phyloP scores from a whole-genome alignment of 768 basidiomycete species.

The Calvatia gigantea region DNA sequence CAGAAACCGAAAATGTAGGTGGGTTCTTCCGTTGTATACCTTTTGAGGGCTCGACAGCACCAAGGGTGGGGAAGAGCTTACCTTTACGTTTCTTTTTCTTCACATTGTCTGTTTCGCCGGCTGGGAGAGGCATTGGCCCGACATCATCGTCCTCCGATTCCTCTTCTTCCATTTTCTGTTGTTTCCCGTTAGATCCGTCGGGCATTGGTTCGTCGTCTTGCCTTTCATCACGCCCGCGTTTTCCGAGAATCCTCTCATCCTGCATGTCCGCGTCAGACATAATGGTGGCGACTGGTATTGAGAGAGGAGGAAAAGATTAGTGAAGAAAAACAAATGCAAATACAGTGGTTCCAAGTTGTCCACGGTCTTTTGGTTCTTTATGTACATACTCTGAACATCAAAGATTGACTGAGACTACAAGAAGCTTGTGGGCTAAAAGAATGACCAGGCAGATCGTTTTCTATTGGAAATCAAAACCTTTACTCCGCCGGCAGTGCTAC shows the following conservation, averaged over 20 bases:
- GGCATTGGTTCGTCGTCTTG: constrained; percentile 21
- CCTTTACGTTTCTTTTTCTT: constrained; percentile 85
- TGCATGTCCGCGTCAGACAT: constrained; percentile 43
- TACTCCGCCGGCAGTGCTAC: too few species aligned
- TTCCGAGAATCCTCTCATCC: constrained; percentile 58
- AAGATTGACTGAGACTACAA: too few species aligned
- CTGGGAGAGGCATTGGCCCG: constrained; percentile 85
- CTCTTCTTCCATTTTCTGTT: constrained; percentile 35
- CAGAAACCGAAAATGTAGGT: constrained; percentile 15
- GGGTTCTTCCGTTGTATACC: constrained; percentile 24
- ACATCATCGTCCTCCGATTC: constrained; percentile 75
- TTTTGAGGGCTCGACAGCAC: constrained; percentile 26
- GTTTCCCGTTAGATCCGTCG: constrained; percentile 19
- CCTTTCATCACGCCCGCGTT: constrained; percentile 47
- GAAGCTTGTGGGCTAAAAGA: too few species aligned
- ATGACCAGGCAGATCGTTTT: too few species aligned
- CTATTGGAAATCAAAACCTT: too few species aligned
- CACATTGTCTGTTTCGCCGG: constrained; percentile 32
- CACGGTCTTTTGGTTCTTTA: too few species aligned
- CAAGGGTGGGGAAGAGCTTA: constrained; percentile 28
- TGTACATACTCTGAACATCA: too few species aligned
- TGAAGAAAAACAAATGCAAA: constrained; percentile 1
- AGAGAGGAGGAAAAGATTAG: neutral
- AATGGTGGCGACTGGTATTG: neutral
- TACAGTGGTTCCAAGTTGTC: neutral